phyloP scores from a whole-genome alignment of 257 asterid species.

The Penstemon newberryi region DNA sequence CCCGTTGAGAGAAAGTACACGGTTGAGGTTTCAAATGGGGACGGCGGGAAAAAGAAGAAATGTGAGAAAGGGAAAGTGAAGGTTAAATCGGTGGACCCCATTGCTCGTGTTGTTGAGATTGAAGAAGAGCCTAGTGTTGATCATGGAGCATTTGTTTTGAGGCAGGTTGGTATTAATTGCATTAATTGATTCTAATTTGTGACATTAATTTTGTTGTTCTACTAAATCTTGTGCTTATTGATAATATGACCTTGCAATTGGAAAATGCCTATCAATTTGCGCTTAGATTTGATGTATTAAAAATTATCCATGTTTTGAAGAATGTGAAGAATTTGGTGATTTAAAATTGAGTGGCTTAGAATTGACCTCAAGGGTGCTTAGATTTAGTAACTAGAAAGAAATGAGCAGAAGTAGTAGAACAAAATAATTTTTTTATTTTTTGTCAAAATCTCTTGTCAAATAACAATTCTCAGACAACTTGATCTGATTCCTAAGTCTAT shows the following conservation, averaged over 20 bases:
- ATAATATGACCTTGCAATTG: not conserved
- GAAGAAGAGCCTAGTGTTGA: slow-evolving; percentile 51
- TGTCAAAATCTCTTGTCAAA: too few species aligned
- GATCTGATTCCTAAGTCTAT: too few species aligned
- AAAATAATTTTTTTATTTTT: too few species aligned
- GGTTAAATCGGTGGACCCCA: slow-evolving; percentile 26
- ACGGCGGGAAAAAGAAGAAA: slow-evolving; percentile 43
- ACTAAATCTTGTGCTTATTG: slow-evolving; percentile 5
- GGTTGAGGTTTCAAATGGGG: slow-evolving; percentile 70
- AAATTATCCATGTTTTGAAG: not conserved
- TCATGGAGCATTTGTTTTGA: slow-evolving; percentile 63
- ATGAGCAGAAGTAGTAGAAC: too few species aligned
- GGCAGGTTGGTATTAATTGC: slow-evolving; percentile 53
- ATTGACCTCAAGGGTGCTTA: not conserved
- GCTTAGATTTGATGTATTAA: not conserved
- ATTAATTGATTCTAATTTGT: not conserved
- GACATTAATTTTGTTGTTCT: not conserved
- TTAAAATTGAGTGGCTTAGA: not conserved
- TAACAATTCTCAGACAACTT: too few species aligned
- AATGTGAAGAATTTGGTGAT: not conserved
- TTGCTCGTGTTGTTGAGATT: slow-evolving; percentile 64
- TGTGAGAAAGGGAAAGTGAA: slow-evolving; percentile 40
- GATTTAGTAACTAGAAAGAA: too few species aligned
- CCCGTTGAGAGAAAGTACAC: slow-evolving; percentile 51
- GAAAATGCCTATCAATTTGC: not conserved